These are phyloP conservation scores for Phaeosphaeriaceae sp. DNA, from an alignment of 2,329 filamentous ascomycete species.

Conservation along the genomic window DNA sequence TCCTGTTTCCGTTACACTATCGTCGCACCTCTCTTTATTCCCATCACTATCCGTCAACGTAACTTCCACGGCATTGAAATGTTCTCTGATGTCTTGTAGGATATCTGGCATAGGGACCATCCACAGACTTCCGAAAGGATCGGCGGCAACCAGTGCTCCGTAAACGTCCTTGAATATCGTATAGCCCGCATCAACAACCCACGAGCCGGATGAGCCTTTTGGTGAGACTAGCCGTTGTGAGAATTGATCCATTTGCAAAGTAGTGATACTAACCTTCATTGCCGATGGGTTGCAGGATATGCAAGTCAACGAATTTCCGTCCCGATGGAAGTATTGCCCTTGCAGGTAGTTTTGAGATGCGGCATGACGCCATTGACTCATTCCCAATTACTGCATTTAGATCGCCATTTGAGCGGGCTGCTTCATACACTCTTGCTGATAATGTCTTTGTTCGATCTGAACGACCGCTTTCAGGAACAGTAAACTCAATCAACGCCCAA, in stretches of 20 bases:
- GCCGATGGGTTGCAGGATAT: background rate
- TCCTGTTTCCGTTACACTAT: too few species aligned
- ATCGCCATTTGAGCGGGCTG: background rate
- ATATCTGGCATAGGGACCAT: slow-evolving; percentile 12
- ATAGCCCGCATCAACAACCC: background rate
- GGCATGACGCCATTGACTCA: background rate
- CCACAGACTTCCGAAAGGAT: slow-evolving; percentile 8
- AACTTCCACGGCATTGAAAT: slow-evolving; percentile 1
- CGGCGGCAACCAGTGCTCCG: slow-evolving; percentile 12
- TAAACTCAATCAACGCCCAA: slow-evolving; percentile 3
- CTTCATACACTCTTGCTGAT: background rate
- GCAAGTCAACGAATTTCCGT: background rate
- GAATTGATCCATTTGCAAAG: background rate
- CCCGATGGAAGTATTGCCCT: background rate
- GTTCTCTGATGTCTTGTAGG: slow-evolving; percentile 6
- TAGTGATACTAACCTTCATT: background rate
- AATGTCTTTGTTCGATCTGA: background rate
- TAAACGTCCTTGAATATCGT: background rate
- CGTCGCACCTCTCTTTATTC: too few species aligned
- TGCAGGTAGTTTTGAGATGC: background rate
- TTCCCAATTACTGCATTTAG: background rate
- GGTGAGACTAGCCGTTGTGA: background rate
- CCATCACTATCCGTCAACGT: background rate
- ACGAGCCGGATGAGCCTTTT: slow-evolving; percentile 9
- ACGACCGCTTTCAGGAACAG: background rate